Percentiles rank a stretch among this genome's conserved stretches.
These are phyloP conservation scores for Amaranthus hypochondriacus DNA, from an alignment of 148 eudicot genomes.

Conservation along the genomic window DNA sequence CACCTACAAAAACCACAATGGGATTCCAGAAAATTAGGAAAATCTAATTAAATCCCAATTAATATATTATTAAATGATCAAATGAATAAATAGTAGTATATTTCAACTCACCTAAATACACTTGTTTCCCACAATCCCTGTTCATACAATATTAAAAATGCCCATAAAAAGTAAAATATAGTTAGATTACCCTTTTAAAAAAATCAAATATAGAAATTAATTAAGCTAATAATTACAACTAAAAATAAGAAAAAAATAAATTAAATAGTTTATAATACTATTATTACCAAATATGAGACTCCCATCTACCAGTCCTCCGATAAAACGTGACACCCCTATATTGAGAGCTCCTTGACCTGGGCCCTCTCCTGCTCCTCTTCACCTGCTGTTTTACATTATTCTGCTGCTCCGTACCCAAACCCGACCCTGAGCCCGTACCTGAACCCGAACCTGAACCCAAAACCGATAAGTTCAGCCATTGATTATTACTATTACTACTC, in stretches of 20 bases:
- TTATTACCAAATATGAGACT: constrained; percentile 82
- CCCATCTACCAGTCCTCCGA: constrained; percentile 92
- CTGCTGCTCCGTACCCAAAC: constrained; percentile 19
- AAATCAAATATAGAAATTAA: neutral
- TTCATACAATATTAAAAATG: constrained; percentile 15
- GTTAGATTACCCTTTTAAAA: constrained; percentile 13
- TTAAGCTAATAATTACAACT: neutral
- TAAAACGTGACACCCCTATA: constrained; percentile 92
- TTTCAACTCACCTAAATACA: constrained; percentile 60
- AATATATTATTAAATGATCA: neutral
- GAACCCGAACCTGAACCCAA: constrained; percentile 31
- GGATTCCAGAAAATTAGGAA: neutral
- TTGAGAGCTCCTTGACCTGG: constrained; percentile 88
- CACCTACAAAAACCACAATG: constrained; percentile 42
- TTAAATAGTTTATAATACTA: neutral
- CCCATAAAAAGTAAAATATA: neutral
- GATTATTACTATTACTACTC: constrained; percentile 1
- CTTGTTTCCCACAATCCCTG: constrained; percentile 97
- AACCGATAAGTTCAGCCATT: constrained; percentile 57
- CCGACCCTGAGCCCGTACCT: constrained; percentile 24
- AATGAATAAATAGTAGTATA: neutral
- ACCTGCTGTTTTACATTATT: constrained; percentile 35
- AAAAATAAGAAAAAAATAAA: neutral
- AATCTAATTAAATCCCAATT: neutral
- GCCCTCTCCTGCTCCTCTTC: constrained; percentile 78